Percentiles rank a stretch among this genome's conserved stretches.
Conservation (phyloP, 2,329 filamentous ascomycete species). For the Neurospora crassa region DNA sequence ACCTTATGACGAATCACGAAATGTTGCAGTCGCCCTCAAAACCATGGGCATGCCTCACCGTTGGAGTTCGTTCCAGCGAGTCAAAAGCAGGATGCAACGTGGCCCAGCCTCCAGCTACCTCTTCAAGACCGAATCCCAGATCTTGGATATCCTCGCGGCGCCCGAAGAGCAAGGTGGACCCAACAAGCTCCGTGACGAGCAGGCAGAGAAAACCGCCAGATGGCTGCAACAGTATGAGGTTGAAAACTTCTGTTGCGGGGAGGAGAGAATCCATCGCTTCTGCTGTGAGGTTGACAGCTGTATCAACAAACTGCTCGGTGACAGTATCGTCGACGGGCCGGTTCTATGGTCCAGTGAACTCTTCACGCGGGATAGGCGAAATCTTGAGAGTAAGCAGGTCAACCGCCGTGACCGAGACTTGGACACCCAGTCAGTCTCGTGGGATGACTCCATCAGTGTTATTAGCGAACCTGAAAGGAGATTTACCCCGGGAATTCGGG, state of each 20-base stretch:
- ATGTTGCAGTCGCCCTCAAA: constrained; percentile 79
- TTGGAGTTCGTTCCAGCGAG: constrained; percentile 41
- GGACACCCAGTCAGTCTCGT: constrained; percentile 29
- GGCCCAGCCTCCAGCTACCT: constrained; percentile 52
- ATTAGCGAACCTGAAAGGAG: constrained; percentile 46
- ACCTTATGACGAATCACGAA: constrained; percentile 76
- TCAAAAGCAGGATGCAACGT: constrained; percentile 36
- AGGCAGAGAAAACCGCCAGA: constrained; percentile 71
- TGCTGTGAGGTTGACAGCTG: constrained; percentile 83
- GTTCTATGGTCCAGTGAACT: constrained; percentile 89
- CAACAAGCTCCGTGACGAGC: constrained; percentile 93
- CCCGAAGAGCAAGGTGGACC: constrained; percentile 76
- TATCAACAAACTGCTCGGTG: constrained; percentile 74
- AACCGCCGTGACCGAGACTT: constrained; percentile 30
- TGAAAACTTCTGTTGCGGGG: constrained; percentile 88
- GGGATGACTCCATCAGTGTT: constrained; percentile 44
- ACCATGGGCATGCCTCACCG: constrained; percentile 69
- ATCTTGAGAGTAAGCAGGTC: constrained; percentile 38
- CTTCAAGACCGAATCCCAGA: constrained; percentile 72
- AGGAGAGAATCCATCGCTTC: constrained; percentile 90
- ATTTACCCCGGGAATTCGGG: constrained; percentile 33
- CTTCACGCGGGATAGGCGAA: constrained; percentile 65
- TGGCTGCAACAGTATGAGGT: constrained; percentile 78
- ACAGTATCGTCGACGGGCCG: constrained; percentile 73
- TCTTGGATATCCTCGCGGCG: constrained; percentile 80